Conservation (phyloP, 768 basidiomycete species). For the Amanita phalloides region DNA sequence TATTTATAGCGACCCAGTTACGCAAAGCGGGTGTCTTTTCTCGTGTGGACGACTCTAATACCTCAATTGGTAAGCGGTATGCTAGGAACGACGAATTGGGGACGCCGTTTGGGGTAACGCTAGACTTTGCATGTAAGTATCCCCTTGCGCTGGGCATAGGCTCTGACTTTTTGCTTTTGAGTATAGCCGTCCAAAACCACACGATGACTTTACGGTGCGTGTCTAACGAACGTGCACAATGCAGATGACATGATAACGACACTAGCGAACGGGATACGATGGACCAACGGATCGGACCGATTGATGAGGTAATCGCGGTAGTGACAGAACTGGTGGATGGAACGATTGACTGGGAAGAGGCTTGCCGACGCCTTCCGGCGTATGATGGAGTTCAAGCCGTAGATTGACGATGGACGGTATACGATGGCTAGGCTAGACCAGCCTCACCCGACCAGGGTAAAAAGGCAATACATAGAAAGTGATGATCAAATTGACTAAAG, state of each 20-base stretch:
- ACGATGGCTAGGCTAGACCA: not conserved
- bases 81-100: slow-evolving; percentile 97
- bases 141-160: not conserved
- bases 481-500: slow-evolving; percentile 4
- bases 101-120: slow-evolving; percentile 91
- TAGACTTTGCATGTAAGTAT: slow-evolving; percentile 78
- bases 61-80: slow-evolving; percentile 94
- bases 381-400: slow-evolving; percentile 91
- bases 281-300: slow-evolving; percentile 79
- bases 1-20: slow-evolving; percentile 62
- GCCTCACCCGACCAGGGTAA: not conserved
- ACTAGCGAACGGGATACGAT: slow-evolving; percentile 92
- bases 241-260: not conserved
- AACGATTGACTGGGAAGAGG: slow-evolving; percentile 65
- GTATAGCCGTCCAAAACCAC: slow-evolving; percentile 74
- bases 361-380: slow-evolving; percentile 54
- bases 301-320: slow-evolving; percentile 81
- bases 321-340: slow-evolving; percentile 75
- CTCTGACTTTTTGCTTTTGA: not conserved
- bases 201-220: slow-evolving; percentile 91
- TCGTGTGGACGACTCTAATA: slow-evolving; percentile 91
- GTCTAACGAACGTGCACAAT: slow-evolving; percentile 1
- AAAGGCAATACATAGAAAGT: not conserved
- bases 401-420: slow-evolving; percentile 23
- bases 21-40: slow-evolving; percentile 85